phyloP scores from a whole-genome alignment of 108 stramenopile species.

The Cylindrotheca fusiformis region DNA sequence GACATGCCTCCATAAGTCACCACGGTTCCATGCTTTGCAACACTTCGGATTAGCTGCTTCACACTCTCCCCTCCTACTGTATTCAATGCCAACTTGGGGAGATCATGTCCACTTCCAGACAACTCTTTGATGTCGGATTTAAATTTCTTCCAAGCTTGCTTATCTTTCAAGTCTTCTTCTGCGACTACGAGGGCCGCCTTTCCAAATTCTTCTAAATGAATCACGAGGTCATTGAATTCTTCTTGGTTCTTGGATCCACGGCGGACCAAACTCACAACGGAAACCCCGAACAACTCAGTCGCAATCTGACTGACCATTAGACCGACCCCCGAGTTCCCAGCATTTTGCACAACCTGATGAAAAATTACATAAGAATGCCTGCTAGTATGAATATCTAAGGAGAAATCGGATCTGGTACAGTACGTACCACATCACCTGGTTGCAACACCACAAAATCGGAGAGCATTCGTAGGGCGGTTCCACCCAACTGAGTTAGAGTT shows the following conservation, averaged over 20 bases:
- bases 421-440: conserved; percentile 22
- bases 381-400: background rate
- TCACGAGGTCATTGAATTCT: conserved; percentile 26
- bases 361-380: background rate
- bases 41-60: conserved; percentile 13
- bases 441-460: conserved; percentile 18
- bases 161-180: conserved; percentile 36
- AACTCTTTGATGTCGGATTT: conserved; percentile 16
- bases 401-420: background rate
- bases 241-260: conserved; percentile 16
- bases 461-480: conserved; percentile 47
- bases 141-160: conserved; percentile 6
- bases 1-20: conserved; percentile 67
- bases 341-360: conserved; percentile 38
- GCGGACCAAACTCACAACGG: conserved; percentile 41
- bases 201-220: conserved; percentile 18
- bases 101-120: conserved; percentile 11
- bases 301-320: conserved; percentile 46
- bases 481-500: conserved; percentile 40
- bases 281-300: conserved; percentile 2
- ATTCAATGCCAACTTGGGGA: conserved; percentile 45
- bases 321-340: conserved; percentile 53
- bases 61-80: conserved; percentile 45
- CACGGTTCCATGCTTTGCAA: conserved; percentile 29
- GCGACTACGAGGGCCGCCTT: conserved; percentile 26